These are phyloP conservation scores for Rhododendron mucronatum DNA, from an alignment of 148 eudicot species.

Conservation along the genomic window DNA sequence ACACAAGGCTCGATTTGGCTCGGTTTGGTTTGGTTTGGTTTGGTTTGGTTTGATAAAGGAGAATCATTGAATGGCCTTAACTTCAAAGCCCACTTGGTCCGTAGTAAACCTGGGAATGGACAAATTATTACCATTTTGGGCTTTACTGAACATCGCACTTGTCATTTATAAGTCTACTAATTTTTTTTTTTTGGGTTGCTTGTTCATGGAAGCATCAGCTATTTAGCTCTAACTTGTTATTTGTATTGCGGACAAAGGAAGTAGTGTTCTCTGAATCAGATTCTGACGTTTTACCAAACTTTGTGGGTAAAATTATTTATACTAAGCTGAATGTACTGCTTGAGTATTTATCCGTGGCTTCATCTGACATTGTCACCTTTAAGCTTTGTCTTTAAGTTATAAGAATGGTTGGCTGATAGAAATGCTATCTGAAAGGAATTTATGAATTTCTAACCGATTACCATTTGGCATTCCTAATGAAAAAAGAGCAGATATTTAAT, in stretches of 20 bases:
- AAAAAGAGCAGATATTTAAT: not conserved
- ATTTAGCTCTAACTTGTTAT: not conserved
- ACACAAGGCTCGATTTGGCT: no score
- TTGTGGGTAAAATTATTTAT: not conserved
- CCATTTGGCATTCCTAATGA: not conserved
- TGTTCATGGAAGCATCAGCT: not conserved
- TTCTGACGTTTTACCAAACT: not conserved
- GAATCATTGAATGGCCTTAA: not conserved
- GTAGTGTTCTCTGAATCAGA: not conserved
- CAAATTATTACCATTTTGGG: not conserved
- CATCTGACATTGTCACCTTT: not conserved
- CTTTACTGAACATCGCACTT: not conserved
- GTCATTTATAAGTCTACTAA: not conserved
- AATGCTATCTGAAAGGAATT: not conserved
- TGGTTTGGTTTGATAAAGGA: not conserved
- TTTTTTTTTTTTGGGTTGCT: not conserved
- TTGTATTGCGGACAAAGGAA: not conserved
- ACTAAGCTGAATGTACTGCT: not conserved
- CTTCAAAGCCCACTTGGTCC: not conserved
- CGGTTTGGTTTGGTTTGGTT: no score
- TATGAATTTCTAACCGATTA: not conserved
- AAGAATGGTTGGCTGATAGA: not conserved
- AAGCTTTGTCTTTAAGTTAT: not conserved
- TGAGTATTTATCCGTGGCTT: not conserved
- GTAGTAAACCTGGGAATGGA: not conserved